Evolutionary conservation across 108 stramenopile genomes (phyloP).

Genomic region (Bacterosira constricta): DNA sequence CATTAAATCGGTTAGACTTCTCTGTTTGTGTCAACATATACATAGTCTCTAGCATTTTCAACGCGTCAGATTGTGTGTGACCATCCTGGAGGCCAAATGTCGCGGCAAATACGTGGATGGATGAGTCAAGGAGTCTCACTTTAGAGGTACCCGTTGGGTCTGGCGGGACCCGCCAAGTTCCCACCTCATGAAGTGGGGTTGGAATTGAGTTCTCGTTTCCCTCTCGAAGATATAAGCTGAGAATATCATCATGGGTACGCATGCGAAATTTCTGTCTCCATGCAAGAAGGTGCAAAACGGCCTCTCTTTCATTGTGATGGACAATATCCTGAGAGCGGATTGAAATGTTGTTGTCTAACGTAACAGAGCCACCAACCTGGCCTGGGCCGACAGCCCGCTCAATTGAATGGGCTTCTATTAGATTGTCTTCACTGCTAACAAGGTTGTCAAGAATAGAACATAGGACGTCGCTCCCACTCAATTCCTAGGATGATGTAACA

Average conservation of each 20-base stretch:
- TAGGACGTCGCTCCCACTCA: constrained; percentile 53
- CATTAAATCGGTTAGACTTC: constrained; percentile 44
- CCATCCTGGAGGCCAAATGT: constrained; percentile 86
- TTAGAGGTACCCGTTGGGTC: constrained; percentile 69
- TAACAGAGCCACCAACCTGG: constrained; percentile 64
- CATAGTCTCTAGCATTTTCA: constrained; percentile 63
- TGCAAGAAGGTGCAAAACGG: constrained; percentile 53
- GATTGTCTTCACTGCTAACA: constrained; percentile 65
- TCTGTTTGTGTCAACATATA: constrained; percentile 32
- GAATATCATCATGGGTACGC: constrained; percentile 33
- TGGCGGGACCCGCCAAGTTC: constrained; percentile 80
- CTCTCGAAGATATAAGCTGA: constrained; percentile 51
- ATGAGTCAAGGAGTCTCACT: constrained; percentile 80
- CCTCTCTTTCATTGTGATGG: constrained; percentile 74
- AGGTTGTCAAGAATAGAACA: constrained; percentile 76
- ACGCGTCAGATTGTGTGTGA: constrained; percentile 72
- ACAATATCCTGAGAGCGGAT: constrained; percentile 56
- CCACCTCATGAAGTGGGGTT: constrained; percentile 83
- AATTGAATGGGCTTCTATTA: constrained; percentile 70
- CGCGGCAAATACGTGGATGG: constrained; percentile 84
- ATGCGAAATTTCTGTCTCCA: constrained; percentile 36
- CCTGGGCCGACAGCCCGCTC: constrained; percentile 57
- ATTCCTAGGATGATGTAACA: constrained; percentile 18
- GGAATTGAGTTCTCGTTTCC: constrained; percentile 48
- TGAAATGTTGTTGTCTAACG: constrained; percentile 65